A percentile compares a stretch with the other conserved stretches of the same genome.
Conservation (phyloP, 179 eudicot genomes). For the Vitellaria paradoxa region DNA sequence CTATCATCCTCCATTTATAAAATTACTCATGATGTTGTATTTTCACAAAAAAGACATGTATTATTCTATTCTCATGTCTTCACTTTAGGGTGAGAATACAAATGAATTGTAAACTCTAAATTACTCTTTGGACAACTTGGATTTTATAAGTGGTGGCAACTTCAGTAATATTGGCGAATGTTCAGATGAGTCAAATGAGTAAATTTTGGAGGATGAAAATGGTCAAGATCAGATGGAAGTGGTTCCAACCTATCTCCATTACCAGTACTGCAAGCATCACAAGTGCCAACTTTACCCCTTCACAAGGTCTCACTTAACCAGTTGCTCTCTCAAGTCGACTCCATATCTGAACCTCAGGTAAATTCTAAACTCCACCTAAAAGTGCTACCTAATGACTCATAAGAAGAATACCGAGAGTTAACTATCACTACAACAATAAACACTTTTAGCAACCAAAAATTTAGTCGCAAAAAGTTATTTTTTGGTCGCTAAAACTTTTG, state of each 20-base stretch:
- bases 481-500: no score
- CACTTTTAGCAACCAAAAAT: no score
- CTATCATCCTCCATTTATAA: neutral
- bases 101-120: neutral
- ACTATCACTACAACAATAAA: no score
- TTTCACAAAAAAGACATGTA: neutral
- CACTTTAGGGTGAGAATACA: neutral
- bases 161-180: neutral
- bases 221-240: neutral
- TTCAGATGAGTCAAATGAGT: neutral
- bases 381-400: neutral
- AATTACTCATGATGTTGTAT: neutral
- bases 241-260: no score
- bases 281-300: neutral
- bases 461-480: no score
- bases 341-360: neutral
- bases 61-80: neutral
- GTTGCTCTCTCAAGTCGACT: neutral
- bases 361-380: neutral
- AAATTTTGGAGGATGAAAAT: neutral
- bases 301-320: neutral
- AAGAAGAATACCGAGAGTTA: neutral
- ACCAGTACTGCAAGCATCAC: no score
- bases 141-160: neutral
- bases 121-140: neutral